Evolutionary conservation across 1,284 basidiomycete genomes (phyloP), one percentile per base, ranked within the genome.

Genomic region (Rugosomyces carneus): DNA sequence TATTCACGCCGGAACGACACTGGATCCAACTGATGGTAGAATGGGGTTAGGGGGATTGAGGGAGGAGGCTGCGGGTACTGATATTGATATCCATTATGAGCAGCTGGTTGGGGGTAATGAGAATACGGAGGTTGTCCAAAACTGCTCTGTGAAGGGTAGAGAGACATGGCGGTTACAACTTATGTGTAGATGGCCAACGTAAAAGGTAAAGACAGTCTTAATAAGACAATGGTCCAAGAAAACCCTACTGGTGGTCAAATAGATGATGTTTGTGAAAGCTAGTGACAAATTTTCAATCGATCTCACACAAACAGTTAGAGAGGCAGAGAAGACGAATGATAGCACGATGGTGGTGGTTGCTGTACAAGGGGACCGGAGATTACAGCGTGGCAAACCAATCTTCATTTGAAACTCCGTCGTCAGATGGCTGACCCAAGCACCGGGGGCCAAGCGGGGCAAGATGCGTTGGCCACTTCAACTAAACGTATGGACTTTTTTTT

Each of bases 1-100:
- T 87, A 93, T 65, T 90, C 86, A 67, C 80, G 80, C 55, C 90
- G 85, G 67, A 94, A 94, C 27, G 77, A 75, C 60, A 75, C 76
- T 26, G 89, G 79, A 64, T 89, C 85, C 68, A 80, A 64, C 60
- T 75, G 71, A 64, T 75, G 78, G 52, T 77, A 58, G 40, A 72
- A 63, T 9, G 64, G 60, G 6, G 71, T 64, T 34, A 73, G 68
- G 4, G 72, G 62, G 40, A 70, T 59, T 56, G 69, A 53, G 52
- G 66, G 65, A 51, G 76, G 62, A 56, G 70, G 64, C 55, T 66
- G 61, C 51, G 72, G 72, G 18, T 76, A 75, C 63, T 68, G 68
- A 69, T 80, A 63, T 26, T 57, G 57, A 53, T 64, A 64, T 51
- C 69, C 68, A 58, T 66, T 62, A 32, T 69, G 61, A 45, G 64